Base-by-base conservation (phyloP, 2,329 filamentous ascomycete species). In the Aspergillus tamarii region DNA sequence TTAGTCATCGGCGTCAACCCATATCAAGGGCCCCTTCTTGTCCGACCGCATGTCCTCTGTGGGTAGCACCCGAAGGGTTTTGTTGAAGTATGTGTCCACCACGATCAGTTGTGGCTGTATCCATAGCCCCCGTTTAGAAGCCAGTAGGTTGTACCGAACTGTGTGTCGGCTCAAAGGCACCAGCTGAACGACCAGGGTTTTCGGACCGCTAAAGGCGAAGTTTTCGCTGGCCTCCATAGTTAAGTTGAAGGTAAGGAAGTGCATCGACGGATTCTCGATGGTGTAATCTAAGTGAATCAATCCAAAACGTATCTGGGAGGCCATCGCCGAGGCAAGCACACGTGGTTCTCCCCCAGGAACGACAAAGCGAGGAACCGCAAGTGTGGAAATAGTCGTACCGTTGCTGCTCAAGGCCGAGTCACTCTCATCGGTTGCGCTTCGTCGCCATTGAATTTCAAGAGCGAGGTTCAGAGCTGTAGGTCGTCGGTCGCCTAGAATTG, bases 171-270 rank as follows among this genome's bases (percentile, higher is more conserved):
- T 94, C 66, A 97, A 82, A 0, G 95, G 95, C 53, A 97, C 85
- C 48, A 98, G 81, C 73, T 95, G 92, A 59, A 97, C 71, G 1
- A 90, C 90, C 14, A 88, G 89, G 68, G 91, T 85, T 80, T 98
- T 98, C 2, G 92, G 84, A 0, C 95, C 95, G 9, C 92, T 93
- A 77, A 99, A 98, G 0, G 93, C 94, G 78, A 98, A 98, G 59
- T 93, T 87, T 67, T 96, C 93, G 74, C 88, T 94, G 3, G 93
- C 91, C 70, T 99, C 94, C 93, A 99, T 96, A 30, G 85, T 88
- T 56, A 98, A 78, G 34, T 92, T 93, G 79, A 99, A 99, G 0
- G 94, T 97, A 57, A 99, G 86, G 78, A 97, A 96, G 77, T 99
- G 95, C 76, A 89, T 91, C 0, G 94, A 97, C 0, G 94, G 91